Evolutionary conservation across 2,329 filamentous ascomycete genomes (phyloP).

Genomic region (Phialophora macrospora): DNA sequence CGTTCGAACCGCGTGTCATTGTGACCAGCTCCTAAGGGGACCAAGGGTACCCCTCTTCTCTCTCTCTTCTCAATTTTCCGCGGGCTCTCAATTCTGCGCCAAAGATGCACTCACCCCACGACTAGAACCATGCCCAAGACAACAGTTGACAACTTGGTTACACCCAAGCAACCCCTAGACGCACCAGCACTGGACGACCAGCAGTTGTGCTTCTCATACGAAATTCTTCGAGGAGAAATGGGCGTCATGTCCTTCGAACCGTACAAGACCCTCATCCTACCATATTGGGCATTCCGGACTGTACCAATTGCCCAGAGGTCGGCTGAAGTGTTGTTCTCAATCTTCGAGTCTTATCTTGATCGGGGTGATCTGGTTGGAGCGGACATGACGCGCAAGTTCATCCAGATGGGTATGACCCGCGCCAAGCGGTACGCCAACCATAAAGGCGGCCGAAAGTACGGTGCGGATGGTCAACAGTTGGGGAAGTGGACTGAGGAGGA

Average conservation of each 20-base stretch:
- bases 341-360: slow-evolving; percentile 60
- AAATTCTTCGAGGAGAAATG: slow-evolving; percentile 64
- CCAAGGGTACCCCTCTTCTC: neutral
- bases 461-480: slow-evolving; percentile 43
- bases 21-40: neutral
- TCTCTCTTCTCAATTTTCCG: neutral
- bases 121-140: slow-evolving; percentile 28
- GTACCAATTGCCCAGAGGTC: slow-evolving; percentile 57
- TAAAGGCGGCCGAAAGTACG: slow-evolving; percentile 62
- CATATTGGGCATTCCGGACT: slow-evolving; percentile 65
- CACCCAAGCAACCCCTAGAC: slow-evolving; percentile 32
- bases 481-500: slow-evolving; percentile 45
- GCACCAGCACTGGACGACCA: slow-evolving; percentile 35
- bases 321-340: slow-evolving; percentile 54
- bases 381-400: slow-evolving; percentile 68
- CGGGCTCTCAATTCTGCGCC: neutral
- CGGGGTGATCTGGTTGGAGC: slow-evolving; percentile 65
- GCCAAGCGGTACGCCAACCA: slow-evolving; percentile 64
- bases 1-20: slow-evolving; percentile 7
- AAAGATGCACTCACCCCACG: neutral
- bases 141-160: slow-evolving; percentile 25
- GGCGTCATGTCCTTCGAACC: slow-evolving; percentile 67
- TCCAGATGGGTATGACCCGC: slow-evolving; percentile 70
- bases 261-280: slow-evolving; percentile 65
- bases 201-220: slow-evolving; percentile 50